Evolutionary conservation across 2,329 filamentous ascomycete genomes (phyloP).

Genomic region (Cordyceps fumosorosea): DNA sequence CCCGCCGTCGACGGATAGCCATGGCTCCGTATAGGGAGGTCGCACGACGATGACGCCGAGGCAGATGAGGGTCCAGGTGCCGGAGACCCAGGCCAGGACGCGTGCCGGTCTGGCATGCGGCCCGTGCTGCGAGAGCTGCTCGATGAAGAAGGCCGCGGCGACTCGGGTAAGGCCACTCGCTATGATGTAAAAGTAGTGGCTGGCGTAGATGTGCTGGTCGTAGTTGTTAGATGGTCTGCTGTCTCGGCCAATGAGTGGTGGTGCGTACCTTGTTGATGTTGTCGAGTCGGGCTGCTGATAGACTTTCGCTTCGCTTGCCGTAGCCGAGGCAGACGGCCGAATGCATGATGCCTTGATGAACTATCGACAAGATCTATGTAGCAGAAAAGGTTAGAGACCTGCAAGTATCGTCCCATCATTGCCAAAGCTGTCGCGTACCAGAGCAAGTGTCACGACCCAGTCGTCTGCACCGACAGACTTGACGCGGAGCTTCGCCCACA

Average conservation of each 20-base stretch:
- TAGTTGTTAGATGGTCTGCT: not conserved
- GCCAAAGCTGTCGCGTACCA: not conserved
- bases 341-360: not conserved
- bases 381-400: not conserved
- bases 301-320: not conserved
- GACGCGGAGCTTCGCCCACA: conserved; percentile 2
- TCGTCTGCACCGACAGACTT: not conserved
- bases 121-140: conserved; percentile 11
- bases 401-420: too few relatives aligned
- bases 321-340: not conserved
- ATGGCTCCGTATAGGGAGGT: not conserved
- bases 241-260: not conserved
- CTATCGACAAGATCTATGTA: not conserved
- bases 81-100: not conserved
- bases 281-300: not conserved
- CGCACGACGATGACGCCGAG: not conserved
- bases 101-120: conserved; percentile 10
- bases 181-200: conserved; percentile 11
- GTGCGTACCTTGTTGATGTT: not conserved
- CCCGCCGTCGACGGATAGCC: not conserved
- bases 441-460: not conserved
- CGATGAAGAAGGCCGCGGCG: conserved; percentile 10
- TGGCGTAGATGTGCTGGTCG: not conserved
- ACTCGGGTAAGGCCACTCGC: conserved; percentile 10
- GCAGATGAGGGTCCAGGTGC: conserved; percentile 8